Conservation (phyloP, 768 basidiomycete genomes). For the Sporobolomyces pararoseus region DNA sequence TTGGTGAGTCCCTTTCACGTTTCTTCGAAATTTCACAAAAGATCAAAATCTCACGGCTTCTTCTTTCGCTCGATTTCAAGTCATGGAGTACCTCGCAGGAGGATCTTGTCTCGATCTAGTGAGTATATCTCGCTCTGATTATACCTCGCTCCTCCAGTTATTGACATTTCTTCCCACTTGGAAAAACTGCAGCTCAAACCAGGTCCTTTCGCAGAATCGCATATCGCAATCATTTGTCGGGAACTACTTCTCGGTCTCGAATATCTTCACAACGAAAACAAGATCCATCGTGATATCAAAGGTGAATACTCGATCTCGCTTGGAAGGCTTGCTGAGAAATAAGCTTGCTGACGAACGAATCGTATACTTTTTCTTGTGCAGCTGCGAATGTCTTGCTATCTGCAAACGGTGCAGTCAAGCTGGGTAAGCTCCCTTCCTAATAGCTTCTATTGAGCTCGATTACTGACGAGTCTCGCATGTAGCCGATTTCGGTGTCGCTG, state of each 20-base stretch:
- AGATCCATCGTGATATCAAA: slow-evolving; percentile 98
- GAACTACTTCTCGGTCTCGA: slow-evolving; percentile 89
- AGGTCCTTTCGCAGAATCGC: slow-evolving; percentile 81
- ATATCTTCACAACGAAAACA: slow-evolving; percentile 91
- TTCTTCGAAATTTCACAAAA: not conserved
- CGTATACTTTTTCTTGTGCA: not conserved
- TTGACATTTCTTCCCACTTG: slow-evolving; percentile 15
- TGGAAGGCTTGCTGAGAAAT: too few species aligned
- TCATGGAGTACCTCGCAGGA: slow-evolving; percentile 98
- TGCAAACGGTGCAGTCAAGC: slow-evolving; percentile 86
- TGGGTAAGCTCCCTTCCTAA: slow-evolving; percentile 51
- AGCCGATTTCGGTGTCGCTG: slow-evolving; percentile 98
- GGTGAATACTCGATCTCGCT: too few species aligned
- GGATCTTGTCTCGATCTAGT: slow-evolving; percentile 93
- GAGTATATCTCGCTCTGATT: slow-evolving; percentile 17
- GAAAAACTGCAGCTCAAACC: slow-evolving; percentile 68
- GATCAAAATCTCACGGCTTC: not conserved
- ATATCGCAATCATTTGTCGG: slow-evolving; percentile 90
- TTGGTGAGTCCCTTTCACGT: slow-evolving; percentile 51
- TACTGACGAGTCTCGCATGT: not conserved
- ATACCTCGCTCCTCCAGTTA: not conserved
- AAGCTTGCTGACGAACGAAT: too few species aligned
- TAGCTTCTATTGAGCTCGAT: not conserved
- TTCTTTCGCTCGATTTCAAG: too few species aligned
- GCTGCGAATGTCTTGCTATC: slow-evolving; percentile 92